A percentile compares a stretch with the other conserved stretches of the same genome.
Conservation (phyloP, 805 yeast species). For the Teunomyces cretensis region DNA sequence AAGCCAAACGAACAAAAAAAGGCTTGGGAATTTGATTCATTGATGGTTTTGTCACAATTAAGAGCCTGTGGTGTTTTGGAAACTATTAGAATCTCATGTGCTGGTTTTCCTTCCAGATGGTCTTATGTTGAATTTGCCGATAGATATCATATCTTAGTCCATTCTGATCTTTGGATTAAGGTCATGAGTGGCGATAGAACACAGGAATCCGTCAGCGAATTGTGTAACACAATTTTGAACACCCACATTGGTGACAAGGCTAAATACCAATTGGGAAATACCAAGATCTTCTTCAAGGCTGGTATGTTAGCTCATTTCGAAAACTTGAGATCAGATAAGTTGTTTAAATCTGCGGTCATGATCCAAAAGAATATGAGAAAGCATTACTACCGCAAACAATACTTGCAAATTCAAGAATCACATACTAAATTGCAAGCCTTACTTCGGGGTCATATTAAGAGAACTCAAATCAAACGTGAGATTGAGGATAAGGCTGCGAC, state of each 20-base stretch:
- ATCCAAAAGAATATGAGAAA: constrained; percentile 83
- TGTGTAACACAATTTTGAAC: constrained; percentile 67
- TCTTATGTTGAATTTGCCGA: constrained; percentile 89
- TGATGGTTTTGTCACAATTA: constrained; percentile 91
- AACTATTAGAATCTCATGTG: constrained; percentile 94
- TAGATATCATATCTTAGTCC: constrained; percentile 80
- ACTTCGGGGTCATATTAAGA: constrained; percentile 59
- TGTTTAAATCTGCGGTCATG: constrained; percentile 72
- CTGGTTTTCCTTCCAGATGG: constrained; percentile 97
- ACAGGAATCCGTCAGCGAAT: constrained; percentile 55
- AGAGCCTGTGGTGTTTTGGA: constrained; percentile 99
- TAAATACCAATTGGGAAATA: constrained; percentile 86
- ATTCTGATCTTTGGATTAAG: constrained; percentile 65
- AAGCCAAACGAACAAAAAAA: constrained; percentile 92
- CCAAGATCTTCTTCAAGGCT: constrained; percentile 93
- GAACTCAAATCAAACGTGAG: constrained; percentile 56
- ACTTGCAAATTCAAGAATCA: constrained; percentile 52
- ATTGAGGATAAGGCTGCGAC: constrained; percentile 63
- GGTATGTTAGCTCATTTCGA: constrained; percentile 94
- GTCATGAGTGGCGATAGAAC: constrained; percentile 53
- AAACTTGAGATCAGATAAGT: constrained; percentile 76
- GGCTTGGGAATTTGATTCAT: constrained; percentile 94
- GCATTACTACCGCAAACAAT: constrained; percentile 60
- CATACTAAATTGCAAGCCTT: constrained; percentile 59
- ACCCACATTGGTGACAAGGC: constrained; percentile 61